Evolutionary conservation across 176 grass and related monocot genomes (phyloP), one percentile per base, ranked within the genome.

Genomic region (Phoenix roebelenii): DNA sequence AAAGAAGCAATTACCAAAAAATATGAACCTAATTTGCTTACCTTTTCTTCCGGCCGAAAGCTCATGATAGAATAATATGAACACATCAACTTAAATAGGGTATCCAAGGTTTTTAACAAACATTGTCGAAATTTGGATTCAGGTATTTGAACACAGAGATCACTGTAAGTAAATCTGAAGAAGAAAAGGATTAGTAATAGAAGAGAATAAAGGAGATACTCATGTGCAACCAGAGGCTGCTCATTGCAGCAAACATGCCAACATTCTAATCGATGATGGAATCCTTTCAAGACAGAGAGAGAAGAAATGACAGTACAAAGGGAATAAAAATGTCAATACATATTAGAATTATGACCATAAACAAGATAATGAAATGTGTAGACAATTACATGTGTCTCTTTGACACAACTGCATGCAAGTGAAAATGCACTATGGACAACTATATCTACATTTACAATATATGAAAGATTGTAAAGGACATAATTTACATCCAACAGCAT

Each of bases 81-180:
- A 63, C 76, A 77, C 76, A 98, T 98, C 65, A 91, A 79, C 55
- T 61, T 83, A 88, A 92, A 98, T 76, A 91, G 71, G 57, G 54
- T 76, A 74, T 85, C 81, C 22, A 98, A 81, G 73, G 87, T 88
- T 92, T 68, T 92, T 68, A 98, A 88, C 65, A 98, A 88, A 63
- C 87, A 92, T 55, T 80, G 58, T n/a, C 93, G 81, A 70, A 98
- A 81, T 79, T 85, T 91, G 55, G 87, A 77, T 71, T 98, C 93
- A 71, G 84, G 93, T 63, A 98, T 61, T 80, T 88, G 88, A 82
- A 72, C 84, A 76, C 93, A 98, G 56, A 98, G 76, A 83, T 98
- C 93, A 70, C 87, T 98, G 63, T 92, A 98, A 57, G 93, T 98
- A 75, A 98, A 86, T 82, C 93, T 97, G 87, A 63, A 84, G 32